Evolutionary conservation across 2,329 filamentous ascomycete species (phyloP).

Genomic region (Blumeria hordei): DNA sequence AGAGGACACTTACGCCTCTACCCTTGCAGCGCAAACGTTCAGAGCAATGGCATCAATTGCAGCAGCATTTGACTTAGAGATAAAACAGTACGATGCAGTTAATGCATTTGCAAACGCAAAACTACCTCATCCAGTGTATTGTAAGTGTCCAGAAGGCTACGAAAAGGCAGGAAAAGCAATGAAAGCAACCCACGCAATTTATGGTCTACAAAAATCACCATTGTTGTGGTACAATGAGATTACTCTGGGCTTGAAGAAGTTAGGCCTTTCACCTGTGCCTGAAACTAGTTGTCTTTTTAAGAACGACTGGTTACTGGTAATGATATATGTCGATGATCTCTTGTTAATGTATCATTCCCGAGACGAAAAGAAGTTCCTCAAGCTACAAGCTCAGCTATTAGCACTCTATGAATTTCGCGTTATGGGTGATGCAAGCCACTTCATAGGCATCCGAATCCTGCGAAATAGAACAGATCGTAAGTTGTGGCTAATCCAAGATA

Average conservation of each 20-base stretch:
- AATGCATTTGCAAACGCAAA: conserved; percentile 1
- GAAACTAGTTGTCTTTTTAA: not conserved
- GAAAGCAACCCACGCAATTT: not conserved
- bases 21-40: not conserved
- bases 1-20: conserved; percentile 2
- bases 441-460: not conserved
- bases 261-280: not conserved
- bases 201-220: not conserved
- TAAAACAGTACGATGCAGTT: conserved; percentile 1
- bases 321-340: not conserved
- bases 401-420: not conserved
- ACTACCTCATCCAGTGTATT: not conserved
- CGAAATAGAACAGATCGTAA: not conserved
- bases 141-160: not conserved
- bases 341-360: not conserved
- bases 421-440: not conserved
- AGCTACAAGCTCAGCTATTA: not conserved
- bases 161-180: not conserved
- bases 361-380: not conserved
- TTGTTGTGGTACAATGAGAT: not conserved
- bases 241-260: not conserved
- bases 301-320: not conserved
- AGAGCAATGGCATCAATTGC: not conserved
- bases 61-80: not conserved
- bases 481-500: not conserved